Evolutionary conservation across 1,284 basidiomycete species (phyloP), one percentile per base, ranked within the genome.

Genomic region (Phaffia rhodozyma): DNA sequence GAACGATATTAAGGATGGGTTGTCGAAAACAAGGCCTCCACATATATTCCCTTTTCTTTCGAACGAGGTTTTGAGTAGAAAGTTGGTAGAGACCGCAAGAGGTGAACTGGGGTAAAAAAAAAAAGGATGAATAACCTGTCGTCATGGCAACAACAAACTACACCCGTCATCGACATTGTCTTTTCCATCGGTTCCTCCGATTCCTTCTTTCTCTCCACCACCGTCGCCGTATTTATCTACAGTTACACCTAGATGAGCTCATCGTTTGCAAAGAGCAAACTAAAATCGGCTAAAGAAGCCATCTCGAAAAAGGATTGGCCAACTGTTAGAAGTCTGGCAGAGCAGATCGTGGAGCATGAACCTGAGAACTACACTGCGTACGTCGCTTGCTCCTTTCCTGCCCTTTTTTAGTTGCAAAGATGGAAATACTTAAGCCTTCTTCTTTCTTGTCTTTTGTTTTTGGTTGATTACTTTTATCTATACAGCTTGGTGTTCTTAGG

Each of bases 401-500:
- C 38, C 38, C 38, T 43, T 16, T 43, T 43, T 53, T 29, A 43
- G 32, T 43, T 43, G 13, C 13, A 16, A 7, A 43, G 38, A 43
- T 43, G 38, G 38, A 43, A 43, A 43, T 43, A 43, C 13, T 7
- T 47, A 20, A 55, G 38, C 47, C 51, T 25, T 20, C 52, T 43
- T 43, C 38, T 43, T 43, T 5, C 11, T 29, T 4, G 20, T 32
- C 27, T 21, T 20, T 27, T 23, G 23, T 3, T 47, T 1, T 27
- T 21, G 11, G 38, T 23, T 1, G 25, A 13, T 47, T 23, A 53
- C 34, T 25, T 25, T 5, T 4, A 4, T 25, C 38, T 47, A 43
- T 11, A 5, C 71, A 94, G 91, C 7, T 82, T 87, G 71, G 85
- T 92, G 7, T 93, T 90, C 72, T 80, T 90, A 27, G 91, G 85